Evolutionary conservation across 345 rosid genomes (phyloP).

Genomic region (Populus davidiana): DNA sequence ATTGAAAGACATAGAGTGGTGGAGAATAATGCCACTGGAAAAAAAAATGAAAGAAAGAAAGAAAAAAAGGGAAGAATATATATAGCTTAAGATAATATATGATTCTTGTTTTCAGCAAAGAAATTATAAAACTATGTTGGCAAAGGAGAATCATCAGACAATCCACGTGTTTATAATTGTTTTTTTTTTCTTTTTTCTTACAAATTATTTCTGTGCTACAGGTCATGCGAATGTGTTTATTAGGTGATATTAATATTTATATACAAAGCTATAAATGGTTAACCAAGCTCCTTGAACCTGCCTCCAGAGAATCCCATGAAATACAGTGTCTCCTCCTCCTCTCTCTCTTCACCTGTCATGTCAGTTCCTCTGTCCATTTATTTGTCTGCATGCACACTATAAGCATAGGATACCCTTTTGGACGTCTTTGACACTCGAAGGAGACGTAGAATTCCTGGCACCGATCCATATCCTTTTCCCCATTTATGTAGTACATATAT

Average conservation of each 20-base stretch:
- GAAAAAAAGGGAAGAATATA: neutral
- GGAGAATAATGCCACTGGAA: no score
- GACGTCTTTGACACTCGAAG: slow-evolving; percentile 13
- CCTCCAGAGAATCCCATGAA: slow-evolving; percentile 11
- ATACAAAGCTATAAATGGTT: neutral
- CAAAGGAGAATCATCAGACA: neutral
- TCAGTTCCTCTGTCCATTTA: slow-evolving; percentile 8
- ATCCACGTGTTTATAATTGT: neutral
- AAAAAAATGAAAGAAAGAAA: no score
- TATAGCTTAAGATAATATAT: no score
- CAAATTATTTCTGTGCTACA: neutral
- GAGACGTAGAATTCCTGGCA: slow-evolving; percentile 15
- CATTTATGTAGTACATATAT: neutral
- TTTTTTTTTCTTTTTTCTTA: no score
- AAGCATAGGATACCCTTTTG: slow-evolving; percentile 41
- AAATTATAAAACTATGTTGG: neutral
- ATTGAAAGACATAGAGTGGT: no score
- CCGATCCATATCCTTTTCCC: neutral
- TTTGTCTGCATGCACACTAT: slow-evolving; percentile 24
- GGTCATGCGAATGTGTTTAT: slow-evolving; percentile 7
- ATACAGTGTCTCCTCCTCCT: neutral
- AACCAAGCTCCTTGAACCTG: neutral
- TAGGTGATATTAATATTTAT: neutral
- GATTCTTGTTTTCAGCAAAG: no score
- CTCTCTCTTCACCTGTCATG: slow-evolving; percentile 19